Evolutionary conservation across 345 rosid genomes (phyloP).

Genomic region (Boechera retrofracta): DNA sequence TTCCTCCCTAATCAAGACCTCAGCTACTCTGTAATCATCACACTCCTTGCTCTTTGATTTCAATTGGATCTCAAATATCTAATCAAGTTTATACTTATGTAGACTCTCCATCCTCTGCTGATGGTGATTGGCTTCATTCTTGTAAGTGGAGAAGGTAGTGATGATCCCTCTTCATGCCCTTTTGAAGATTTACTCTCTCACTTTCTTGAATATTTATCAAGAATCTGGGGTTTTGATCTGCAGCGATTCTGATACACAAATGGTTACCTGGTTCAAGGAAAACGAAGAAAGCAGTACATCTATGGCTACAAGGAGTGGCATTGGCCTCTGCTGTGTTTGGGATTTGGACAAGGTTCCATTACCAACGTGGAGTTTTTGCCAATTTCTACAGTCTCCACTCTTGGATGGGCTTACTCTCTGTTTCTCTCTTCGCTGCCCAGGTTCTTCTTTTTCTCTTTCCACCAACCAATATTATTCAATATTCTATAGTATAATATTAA

Average conservation of each 20-base stretch:
- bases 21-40: slow-evolving; percentile 60
- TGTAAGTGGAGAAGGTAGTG: slow-evolving; percentile 89
- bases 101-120: slow-evolving; percentile 79
- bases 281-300: slow-evolving; percentile 82
- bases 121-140: slow-evolving; percentile 97
- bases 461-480: slow-evolving; percentile 30
- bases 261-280: slow-evolving; percentile 93
- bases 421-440: slow-evolving; percentile 88
- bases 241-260: slow-evolving; percentile 88
- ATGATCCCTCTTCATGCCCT: not conserved
- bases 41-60: slow-evolving; percentile 10
- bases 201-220: not conserved
- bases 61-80: slow-evolving; percentile 2
- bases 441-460: slow-evolving; percentile 41
- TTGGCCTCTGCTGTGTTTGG: slow-evolving; percentile 83
- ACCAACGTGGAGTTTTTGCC: slow-evolving; percentile 63
- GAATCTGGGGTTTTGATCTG: slow-evolving; percentile 24
- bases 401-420: slow-evolving; percentile 94
- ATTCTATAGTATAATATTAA: not conserved
- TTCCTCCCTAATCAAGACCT: slow-evolving; percentile 57
- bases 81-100: not conserved
- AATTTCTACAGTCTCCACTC: slow-evolving; percentile 94
- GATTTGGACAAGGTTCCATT: slow-evolving; percentile 86
- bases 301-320: slow-evolving; percentile 88
- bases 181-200: not conserved